Base-by-base conservation (phyloP, 2,329 filamentous ascomycete species). In the Alternaria solani region DNA sequence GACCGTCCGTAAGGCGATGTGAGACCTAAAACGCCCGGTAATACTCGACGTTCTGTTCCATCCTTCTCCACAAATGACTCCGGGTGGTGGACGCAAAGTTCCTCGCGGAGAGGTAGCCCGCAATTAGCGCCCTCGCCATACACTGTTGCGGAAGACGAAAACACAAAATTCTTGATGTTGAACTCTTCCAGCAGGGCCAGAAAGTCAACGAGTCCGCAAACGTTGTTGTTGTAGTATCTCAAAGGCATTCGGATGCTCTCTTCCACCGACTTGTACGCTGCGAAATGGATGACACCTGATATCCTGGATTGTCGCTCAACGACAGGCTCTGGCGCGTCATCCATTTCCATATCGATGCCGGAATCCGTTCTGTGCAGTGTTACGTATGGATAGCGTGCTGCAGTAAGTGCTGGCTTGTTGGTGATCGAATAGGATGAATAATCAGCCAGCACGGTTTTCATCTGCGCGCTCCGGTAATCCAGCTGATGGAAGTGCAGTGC, bases 141-240 rank as follows among this genome's bases (percentile, higher is more conserved):
- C 1, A 91, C 88, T 0, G 87, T 89, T 7, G 88, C 88, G 0
- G 88, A 90, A 0, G 87, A 89, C 1, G 87, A 89, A 72, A 91
- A 90, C 60, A 90, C 87, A 62, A 90, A 86, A 41, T 85, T 88
- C 67, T 87, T 88, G 76, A 90, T 88, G 34, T 83, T 81, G 68
- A 86, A 87, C 60, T 87, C 82, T 52, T 84, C 83, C 46, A 90
- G 81, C 5, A 85, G 80, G 18, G 81, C 76, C 30, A 88, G 81
- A 58, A 91, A 84, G 59, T 88, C 82, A 48, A 90, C 81, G 5
- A 90, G 78, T 0, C 88, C 88, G 66, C 84, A 85, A 32, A 90
- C 87, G 61, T 91, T 91, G 80, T 90, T 91, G 60, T 83, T 82
- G 75, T 90, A 91, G 76, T 91, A 91, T 59, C 84, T 84, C 57